A percentile compares a stretch with the other conserved stretches of the same genome.
Evolutionary conservation across 345 rosid genomes (phyloP).

Genomic region (Arabis alpina): DNA sequence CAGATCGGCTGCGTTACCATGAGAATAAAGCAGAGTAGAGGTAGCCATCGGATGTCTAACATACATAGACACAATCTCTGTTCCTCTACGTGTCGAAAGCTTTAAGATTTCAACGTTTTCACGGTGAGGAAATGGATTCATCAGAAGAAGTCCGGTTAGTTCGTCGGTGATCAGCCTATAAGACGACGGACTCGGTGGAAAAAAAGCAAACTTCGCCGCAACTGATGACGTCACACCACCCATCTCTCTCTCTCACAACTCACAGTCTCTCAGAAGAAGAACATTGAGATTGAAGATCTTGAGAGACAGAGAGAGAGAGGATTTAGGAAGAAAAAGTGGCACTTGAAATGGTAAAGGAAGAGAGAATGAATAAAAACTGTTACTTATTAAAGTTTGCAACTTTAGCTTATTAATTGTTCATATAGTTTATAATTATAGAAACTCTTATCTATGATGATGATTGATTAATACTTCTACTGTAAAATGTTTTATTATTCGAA

Average conservation of each 20-base stretch:
- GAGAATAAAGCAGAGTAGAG: conserved; percentile 89
- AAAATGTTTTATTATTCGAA: not conserved
- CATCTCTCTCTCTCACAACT: conserved; percentile 48
- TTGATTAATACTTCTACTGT: not conserved
- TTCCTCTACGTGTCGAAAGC: conserved; percentile 77
- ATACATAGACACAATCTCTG: conserved; percentile 83
- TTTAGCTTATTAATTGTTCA: not conserved
- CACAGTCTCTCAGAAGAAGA: conserved; percentile 13
- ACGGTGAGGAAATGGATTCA: conserved; percentile 85
- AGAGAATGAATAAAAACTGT: conserved; percentile 22
- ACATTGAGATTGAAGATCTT: conserved; percentile 37
- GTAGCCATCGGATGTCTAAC: conserved; percentile 89
- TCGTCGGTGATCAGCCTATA: conserved; percentile 77
- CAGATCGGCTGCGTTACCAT: conserved; percentile 99
- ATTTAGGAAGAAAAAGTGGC: conserved; percentile 46
- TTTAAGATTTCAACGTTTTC: conserved; percentile 88
- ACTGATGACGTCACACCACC: conserved; percentile 96
- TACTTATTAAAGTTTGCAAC: conserved; percentile 38
- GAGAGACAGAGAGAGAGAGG: conserved; percentile 37
- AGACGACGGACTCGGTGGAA: conserved; percentile 94
- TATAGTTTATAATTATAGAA: not conserved
- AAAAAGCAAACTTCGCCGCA: conserved; percentile 98
- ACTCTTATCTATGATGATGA: not conserved
- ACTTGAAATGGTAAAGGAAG: conserved; percentile 40
- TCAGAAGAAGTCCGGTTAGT: conserved; percentile 73